Conservation (phyloP, 495 filamentous ascomycete species). For the Penicillium malachiteum region DNA sequence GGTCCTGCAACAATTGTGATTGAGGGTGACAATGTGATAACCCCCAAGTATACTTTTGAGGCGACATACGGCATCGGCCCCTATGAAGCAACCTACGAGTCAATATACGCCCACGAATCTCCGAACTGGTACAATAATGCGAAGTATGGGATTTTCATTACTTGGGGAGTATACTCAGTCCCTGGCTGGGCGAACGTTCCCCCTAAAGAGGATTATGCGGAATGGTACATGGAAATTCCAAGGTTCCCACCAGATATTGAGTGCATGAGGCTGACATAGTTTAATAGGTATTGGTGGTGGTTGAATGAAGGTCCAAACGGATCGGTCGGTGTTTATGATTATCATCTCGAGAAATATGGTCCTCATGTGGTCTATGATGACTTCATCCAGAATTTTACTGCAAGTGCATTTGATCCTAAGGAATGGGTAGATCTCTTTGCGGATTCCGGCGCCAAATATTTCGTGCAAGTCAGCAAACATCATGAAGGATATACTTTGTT, state of each 20-base stretch:
- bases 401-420: constrained; percentile 45
- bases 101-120: constrained; percentile 45
- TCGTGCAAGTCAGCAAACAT: constrained; percentile 54
- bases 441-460: constrained; percentile 54
- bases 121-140: constrained; percentile 53
- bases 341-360: constrained; percentile 51
- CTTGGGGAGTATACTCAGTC: constrained; percentile 55
- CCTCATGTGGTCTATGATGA: constrained; percentile 54
- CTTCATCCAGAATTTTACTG: constrained; percentile 54
- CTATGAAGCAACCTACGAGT: constrained; percentile 37
- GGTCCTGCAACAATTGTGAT: constrained; percentile 30
- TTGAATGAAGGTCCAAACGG: constrained; percentile 30
- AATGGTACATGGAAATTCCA: constrained; percentile 38
- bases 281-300: constrained; percentile 39
- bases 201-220: constrained; percentile 51
- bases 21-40: constrained; percentile 22
- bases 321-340: constrained; percentile 41
- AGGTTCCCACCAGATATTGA: not conserved
- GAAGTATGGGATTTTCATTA: constrained; percentile 58
- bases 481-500: constrained; percentile 57
- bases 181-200: constrained; percentile 55
- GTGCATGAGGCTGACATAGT: not conserved
- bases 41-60: constrained; percentile 27
- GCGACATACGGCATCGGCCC: constrained; percentile 32
- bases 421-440: constrained; percentile 58